Percentiles rank a stretch among this genome's conserved stretches.
phyloP scores from a whole-genome alignment of 2,329 filamentous ascomycete genomes.

The Biscogniauxia mediterranea region DNA sequence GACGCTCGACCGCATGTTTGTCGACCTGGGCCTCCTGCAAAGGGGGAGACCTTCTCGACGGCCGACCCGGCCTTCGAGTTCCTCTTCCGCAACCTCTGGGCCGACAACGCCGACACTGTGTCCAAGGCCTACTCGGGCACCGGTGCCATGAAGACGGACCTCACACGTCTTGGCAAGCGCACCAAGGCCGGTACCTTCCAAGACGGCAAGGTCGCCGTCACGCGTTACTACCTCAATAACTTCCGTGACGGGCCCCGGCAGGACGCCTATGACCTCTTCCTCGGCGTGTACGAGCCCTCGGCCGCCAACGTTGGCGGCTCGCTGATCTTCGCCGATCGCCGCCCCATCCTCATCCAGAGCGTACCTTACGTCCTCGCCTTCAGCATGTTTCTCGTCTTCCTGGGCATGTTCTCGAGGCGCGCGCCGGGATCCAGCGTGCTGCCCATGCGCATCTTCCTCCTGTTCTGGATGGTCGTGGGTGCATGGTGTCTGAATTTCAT shows the following conservation, averaged over 20 bases:
- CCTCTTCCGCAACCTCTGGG: slow-evolving; percentile 96
- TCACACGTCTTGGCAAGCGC: slow-evolving; percentile 88
- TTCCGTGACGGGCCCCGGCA: slow-evolving; percentile 91
- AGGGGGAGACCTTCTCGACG: slow-evolving; percentile 71
- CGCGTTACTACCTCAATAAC: slow-evolving; percentile 90
- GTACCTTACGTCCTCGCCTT: slow-evolving; percentile 88
- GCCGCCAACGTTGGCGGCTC: slow-evolving; percentile 67
- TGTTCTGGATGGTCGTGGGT: slow-evolving; percentile 72
- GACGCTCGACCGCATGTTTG: slow-evolving; percentile 84
- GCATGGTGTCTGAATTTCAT: slow-evolving; percentile 77
- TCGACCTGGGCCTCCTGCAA: slow-evolving; percentile 76
- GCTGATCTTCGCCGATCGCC: slow-evolving; percentile 77
- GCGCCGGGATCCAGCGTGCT: slow-evolving; percentile 73
- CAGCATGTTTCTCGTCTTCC: slow-evolving; percentile 77
- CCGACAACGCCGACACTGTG: slow-evolving; percentile 95
- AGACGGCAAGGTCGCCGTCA: slow-evolving; percentile 84
- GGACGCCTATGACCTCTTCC: slow-evolving; percentile 92
- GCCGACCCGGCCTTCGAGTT: slow-evolving; percentile 82
- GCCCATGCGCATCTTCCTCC: slow-evolving; percentile 76
- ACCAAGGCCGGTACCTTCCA: slow-evolving; percentile 83
- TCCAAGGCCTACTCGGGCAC: slow-evolving; percentile 93
- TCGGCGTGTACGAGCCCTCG: slow-evolving; percentile 79
- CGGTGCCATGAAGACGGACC: slow-evolving; percentile 95
- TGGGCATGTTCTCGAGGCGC: slow-evolving; percentile 70
- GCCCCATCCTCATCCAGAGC: slow-evolving; percentile 87